Conservation (phyloP, 1,284 basidiomycete species). For the Leucoagaricus sp. region DNA sequence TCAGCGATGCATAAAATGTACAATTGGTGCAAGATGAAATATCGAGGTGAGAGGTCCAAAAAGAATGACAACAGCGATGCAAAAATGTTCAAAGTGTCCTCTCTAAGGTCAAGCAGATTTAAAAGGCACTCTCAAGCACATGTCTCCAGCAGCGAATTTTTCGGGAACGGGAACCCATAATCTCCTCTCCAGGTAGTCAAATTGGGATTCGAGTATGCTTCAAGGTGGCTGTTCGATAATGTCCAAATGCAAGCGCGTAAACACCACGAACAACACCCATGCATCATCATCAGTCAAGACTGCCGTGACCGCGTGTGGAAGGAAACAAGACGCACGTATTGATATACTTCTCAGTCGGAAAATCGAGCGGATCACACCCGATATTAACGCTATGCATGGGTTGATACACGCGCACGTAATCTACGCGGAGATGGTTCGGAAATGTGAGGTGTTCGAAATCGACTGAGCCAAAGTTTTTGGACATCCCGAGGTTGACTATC, state of each 20-base stretch:
- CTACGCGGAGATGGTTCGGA: slow-evolving; percentile 61
- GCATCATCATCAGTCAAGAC: neutral
- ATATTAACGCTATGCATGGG: slow-evolving; percentile 54
- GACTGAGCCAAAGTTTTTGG: slow-evolving; percentile 44
- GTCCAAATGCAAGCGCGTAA: neutral
- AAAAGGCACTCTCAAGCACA: too few relatives aligned
- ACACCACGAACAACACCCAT: neutral
- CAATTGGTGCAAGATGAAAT: too few relatives aligned
- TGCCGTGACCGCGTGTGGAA: neutral
- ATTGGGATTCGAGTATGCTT: slow-evolving; percentile 41
- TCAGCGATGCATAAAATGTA: too few relatives aligned
- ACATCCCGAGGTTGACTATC: slow-evolving; percentile 43
- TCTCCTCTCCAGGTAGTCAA: slow-evolving; percentile 40
- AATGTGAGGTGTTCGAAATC: slow-evolving; percentile 58
- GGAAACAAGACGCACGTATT: slow-evolving; percentile 36
- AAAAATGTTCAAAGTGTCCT: too few relatives aligned
- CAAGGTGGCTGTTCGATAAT: slow-evolving; percentile 31
- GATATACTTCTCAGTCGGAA: slow-evolving; percentile 66
- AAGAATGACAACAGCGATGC: too few relatives aligned
- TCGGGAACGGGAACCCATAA: slow-evolving; percentile 37
- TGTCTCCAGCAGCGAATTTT: slow-evolving; percentile 34
- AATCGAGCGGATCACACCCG: slow-evolving; percentile 66
- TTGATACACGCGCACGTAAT: slow-evolving; percentile 74
- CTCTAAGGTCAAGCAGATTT: too few relatives aligned
- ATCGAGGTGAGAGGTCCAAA: too few relatives aligned